phyloP scores from a whole-genome alignment of 2,329 filamentous ascomycete species.

The Coniella vitis region DNA sequence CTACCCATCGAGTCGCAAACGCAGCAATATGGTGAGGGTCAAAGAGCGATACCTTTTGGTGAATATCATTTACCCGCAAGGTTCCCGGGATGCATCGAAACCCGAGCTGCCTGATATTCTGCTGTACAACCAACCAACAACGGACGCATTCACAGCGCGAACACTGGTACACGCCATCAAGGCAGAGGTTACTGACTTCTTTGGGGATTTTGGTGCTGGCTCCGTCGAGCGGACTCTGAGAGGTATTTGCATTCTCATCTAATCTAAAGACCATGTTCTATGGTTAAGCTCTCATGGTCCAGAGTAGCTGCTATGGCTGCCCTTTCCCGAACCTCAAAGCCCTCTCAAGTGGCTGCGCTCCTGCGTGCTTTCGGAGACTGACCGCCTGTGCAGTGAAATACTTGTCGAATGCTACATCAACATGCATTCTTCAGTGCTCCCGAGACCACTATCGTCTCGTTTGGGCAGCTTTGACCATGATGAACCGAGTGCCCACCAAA shows the following conservation, averaged over 20 bases:
- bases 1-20: too few relatives aligned
- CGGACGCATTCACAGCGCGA: slow-evolving; percentile 60
- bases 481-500: slow-evolving; percentile 59
- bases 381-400: slow-evolving; percentile 67
- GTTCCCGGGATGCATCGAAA: slow-evolving; percentile 30
- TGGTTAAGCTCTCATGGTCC: background rate
- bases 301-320: background rate
- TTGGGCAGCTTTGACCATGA: slow-evolving; percentile 82
- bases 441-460: slow-evolving; percentile 79
- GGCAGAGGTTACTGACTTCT: slow-evolving; percentile 62
- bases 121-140: slow-evolving; percentile 71
- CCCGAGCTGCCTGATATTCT: slow-evolving; percentile 52
- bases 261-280: background rate
- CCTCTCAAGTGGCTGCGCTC: background rate
- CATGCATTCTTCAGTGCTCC: slow-evolving; percentile 80
- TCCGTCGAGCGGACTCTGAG: slow-evolving; percentile 62
- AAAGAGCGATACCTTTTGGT: slow-evolving; percentile 96
- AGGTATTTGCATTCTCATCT: slow-evolving; percentile 41
- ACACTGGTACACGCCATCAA: slow-evolving; percentile 63
- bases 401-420: slow-evolving; percentile 84
- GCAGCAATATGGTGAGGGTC: slow-evolving; percentile 73
- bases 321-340: background rate
- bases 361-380: slow-evolving; percentile 16
- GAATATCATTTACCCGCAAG: slow-evolving; percentile 79
- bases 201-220: slow-evolving; percentile 85